Base-by-base conservation (phyloP, 1,284 basidiomycete genomes). In the Leccinum ambiguum region DNA sequence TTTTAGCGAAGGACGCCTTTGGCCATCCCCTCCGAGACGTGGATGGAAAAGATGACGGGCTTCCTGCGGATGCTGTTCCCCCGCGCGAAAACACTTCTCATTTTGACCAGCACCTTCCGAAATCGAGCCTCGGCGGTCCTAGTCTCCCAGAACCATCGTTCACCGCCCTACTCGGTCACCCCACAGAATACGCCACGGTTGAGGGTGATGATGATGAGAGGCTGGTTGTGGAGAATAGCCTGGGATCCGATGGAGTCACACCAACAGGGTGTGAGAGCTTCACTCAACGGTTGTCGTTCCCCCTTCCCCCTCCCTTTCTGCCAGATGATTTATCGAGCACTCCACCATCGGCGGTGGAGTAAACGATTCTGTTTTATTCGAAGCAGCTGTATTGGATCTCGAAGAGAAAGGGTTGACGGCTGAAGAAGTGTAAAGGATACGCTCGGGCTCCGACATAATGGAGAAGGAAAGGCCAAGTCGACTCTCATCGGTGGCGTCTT, bases 281-380 rank as follows among this genome's bases (percentile, higher is more conserved):
- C 50, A 59, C 59, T 21, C 68, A 59, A 45, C 68, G 26, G 16
- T 36, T 67, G 48, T 67, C 69, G 21, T 74, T 71, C 65, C 72
- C 73, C 53, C 65, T 71, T 11, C 69, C 73, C 57, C 67, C 65
- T 18, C 48, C 48, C 6, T 65, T 65, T 33, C 39, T 65, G 1
- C 59, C 66, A 13, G 39, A 39, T 8, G 71, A 66, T 43, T 62
- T 48, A 56, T 61, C 6, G 62, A 41, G 4, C 33, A 62, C n/a
- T 63, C 69, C 16, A 39, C 64, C 7, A 41, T 68, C 8, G 10
- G 6, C 48, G 50, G 23, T 36, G 63, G 62, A 30, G 61, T 41
- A 26, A 43, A 58, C 33, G 36, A 21, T 1, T 58, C 59, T 16
- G 14, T 59, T 43, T 16, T 18, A 26, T 48, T 57, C 5, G 50